Evolutionary conservation across 2,329 filamentous ascomycete genomes (phyloP).

Genomic region (Pseudogymnoascus sp.): DNA sequence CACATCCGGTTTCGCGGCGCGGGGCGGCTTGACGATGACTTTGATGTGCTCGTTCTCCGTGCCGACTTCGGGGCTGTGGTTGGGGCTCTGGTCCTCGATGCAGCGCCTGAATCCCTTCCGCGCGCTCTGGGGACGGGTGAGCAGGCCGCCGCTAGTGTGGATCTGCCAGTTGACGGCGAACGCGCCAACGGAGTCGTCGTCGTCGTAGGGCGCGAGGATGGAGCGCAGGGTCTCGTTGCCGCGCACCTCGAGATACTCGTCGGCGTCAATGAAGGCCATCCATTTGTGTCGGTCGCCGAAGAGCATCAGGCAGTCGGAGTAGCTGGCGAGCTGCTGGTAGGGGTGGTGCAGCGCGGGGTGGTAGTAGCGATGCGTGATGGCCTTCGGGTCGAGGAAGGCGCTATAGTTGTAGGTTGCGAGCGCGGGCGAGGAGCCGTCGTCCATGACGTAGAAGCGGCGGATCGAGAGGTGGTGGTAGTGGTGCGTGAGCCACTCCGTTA

Average conservation of each 20-base stretch:
- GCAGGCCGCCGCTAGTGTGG: constrained; percentile 25
- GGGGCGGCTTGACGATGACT: constrained; percentile 26
- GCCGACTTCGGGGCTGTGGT: constrained; percentile 13
- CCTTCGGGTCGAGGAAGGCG: constrained; percentile 16
- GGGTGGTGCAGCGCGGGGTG: constrained; percentile 9
- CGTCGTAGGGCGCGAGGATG: constrained; percentile 24
- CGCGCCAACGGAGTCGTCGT: constrained; percentile 24
- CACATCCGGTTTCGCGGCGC: constrained; percentile 16
- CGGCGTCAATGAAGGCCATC: constrained; percentile 29
- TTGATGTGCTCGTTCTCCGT: constrained; percentile 29
- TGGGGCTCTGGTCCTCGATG: constrained; percentile 19
- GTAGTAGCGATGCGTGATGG: constrained; percentile 22
- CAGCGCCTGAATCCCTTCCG: constrained; percentile 28
- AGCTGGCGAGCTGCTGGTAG: constrained; percentile 19
- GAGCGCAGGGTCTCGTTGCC: constrained; percentile 22
- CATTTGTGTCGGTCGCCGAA: constrained; percentile 26
- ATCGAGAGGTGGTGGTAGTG: constrained; percentile 24
- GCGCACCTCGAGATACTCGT: constrained; percentile 24
- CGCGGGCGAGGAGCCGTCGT: constrained; percentile 23
- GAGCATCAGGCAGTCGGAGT: constrained; percentile 20
- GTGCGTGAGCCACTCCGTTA: constrained; percentile 23
- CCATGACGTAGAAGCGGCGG: constrained; percentile 25
- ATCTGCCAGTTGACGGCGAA: constrained; percentile 29
- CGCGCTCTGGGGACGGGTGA: constrained; percentile 15
- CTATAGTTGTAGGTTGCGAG: constrained; percentile 12